A percentile compares a stretch with the other conserved stretches of the same genome.
Evolutionary conservation across 2,329 filamentous ascomycete genomes (phyloP).

Genomic region (Geosmithia flava): DNA sequence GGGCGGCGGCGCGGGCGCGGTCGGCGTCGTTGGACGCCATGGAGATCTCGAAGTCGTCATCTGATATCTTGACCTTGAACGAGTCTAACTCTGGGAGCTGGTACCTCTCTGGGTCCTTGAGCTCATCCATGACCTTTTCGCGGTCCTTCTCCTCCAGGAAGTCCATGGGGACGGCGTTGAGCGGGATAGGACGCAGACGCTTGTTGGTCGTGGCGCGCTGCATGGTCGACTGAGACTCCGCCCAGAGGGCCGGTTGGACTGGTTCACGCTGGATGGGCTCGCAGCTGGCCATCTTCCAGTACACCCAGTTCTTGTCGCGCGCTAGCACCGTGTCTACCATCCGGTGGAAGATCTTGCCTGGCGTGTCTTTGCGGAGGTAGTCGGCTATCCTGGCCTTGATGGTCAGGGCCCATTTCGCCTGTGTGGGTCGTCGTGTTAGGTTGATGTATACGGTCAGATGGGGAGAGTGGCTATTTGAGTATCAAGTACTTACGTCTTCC

Average conservation of each 20-base stretch:
- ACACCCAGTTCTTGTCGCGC: slow-evolving; percentile 96
- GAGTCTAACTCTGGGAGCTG: slow-evolving; percentile 55
- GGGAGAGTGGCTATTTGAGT: no score
- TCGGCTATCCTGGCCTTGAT: slow-evolving; percentile 70
- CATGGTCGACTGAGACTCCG: slow-evolving; percentile 54
- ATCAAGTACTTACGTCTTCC: slow-evolving; percentile 67
- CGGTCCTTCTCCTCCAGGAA: slow-evolving; percentile 62
- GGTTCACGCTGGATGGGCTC: slow-evolving; percentile 70
- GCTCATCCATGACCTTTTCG: slow-evolving; percentile 48
- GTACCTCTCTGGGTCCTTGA: slow-evolving; percentile 56
- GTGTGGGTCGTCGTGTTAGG: not conserved
- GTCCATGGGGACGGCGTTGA: slow-evolving; percentile 63
- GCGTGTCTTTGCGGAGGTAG: slow-evolving; percentile 68
- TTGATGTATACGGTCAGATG: not conserved
- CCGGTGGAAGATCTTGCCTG: slow-evolving; percentile 87
- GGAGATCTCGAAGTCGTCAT: slow-evolving; percentile 76
- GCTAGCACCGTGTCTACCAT: slow-evolving; percentile 96
- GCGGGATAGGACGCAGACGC: slow-evolving; percentile 52
- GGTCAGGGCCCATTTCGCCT: slow-evolving; percentile 72
- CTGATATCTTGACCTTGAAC: slow-evolving; percentile 62
- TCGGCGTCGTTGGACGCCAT: slow-evolving; percentile 57
- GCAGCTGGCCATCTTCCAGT: slow-evolving; percentile 95
- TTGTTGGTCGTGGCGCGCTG: slow-evolving; percentile 58
- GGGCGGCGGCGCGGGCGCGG: slow-evolving; percentile 44
- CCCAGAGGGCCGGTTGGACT: slow-evolving; percentile 56